Conservation (phyloP, 441 rosid species). For the Jatropha podagrica region DNA sequence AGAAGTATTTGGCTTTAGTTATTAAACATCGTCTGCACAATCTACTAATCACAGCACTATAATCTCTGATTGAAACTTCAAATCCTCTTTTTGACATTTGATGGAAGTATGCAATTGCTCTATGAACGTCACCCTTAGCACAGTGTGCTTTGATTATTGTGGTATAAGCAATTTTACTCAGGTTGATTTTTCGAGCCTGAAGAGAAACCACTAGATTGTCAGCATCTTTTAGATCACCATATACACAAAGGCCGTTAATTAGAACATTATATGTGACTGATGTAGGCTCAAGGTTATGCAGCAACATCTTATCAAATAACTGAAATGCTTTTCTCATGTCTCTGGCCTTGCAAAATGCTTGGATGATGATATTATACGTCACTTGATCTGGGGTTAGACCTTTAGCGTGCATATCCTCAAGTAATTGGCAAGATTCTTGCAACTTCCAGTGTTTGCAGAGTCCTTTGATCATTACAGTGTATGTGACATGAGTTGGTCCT, state of each 20-base stretch:
- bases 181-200: conserved; percentile 34
- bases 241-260: conserved; percentile 54
- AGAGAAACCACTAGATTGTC: conserved; percentile 51
- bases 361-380: conserved; percentile 67
- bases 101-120: conserved; percentile 37
- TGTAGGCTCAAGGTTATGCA: conserved; percentile 50
- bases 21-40: conserved; percentile 52
- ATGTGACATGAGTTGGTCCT: conserved; percentile 53
- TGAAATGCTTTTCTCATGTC: conserved; percentile 43
- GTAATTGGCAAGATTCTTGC: conserved; percentile 49
- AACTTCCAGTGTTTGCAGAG: conserved; percentile 55
- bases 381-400: conserved; percentile 67
- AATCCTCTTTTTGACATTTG: conserved; percentile 60
- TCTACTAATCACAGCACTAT: conserved; percentile 65
- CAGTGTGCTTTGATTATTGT: conserved; percentile 77
- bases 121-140: conserved; percentile 56
- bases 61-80: conserved; percentile 59
- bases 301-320: conserved; percentile 47
- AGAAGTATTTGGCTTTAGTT: conserved; percentile 47
- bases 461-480: conserved; percentile 66
- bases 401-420: conserved; percentile 49
- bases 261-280: conserved; percentile 63
- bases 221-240: conserved; percentile 50
- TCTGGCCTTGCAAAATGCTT: conserved; percentile 46
- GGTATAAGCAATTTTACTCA: conserved; percentile 61